Base-by-base conservation (phyloP, 2,329 filamentous ascomycete species). In the Biscogniauxia sp. region DNA sequence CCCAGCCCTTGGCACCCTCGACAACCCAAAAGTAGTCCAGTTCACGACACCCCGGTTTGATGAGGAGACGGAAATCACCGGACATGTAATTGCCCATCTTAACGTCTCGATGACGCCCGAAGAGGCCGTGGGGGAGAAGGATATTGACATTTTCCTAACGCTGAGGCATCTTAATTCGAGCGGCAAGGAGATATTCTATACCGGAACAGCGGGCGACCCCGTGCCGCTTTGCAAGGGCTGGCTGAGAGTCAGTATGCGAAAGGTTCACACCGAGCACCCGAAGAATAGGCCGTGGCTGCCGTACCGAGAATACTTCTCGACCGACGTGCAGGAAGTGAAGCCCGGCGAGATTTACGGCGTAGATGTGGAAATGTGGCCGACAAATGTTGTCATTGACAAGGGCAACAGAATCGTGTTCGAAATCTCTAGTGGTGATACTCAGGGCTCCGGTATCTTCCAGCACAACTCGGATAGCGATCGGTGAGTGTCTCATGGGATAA, bases 31-130 rank as follows among this genome's bases (percentile, higher is more conserved):
- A 55, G 60, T 80, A 0, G 65, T 90, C 0, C 82, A 84, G 51
- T 91, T 91, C 70, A 78, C 75, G 0, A 88, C 84, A 0, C 59
- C 77, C 0, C 75, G 84, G 0, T 89, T 91, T 60, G 78, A 81
- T n/a, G 62, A 77, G 6, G 86, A 91, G 67, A 88, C 83, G 0
- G 89, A 91, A 68, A 84, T 92, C 57, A 91, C 89, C 0, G 89
- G 89, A 0, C 86, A 91, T 68, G 76, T 90, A 26, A 78, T 84
- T 0, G 87, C 86, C 0, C 87, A 86, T 64, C 77, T 92, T 3
- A 85, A 86, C 61, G 83, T 90, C 0, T 89, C 87, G 0, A 74
- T 88, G 2, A 86, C 82, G 0, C 75, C 87, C 64, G 85, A 78
- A 72, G 83, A 71, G 71, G 77, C 26, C 0, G 69, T 66, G 1